Base-by-base conservation (phyloP, 371 early-diverging fungal species). In the Mucor plumbeus region DNA sequence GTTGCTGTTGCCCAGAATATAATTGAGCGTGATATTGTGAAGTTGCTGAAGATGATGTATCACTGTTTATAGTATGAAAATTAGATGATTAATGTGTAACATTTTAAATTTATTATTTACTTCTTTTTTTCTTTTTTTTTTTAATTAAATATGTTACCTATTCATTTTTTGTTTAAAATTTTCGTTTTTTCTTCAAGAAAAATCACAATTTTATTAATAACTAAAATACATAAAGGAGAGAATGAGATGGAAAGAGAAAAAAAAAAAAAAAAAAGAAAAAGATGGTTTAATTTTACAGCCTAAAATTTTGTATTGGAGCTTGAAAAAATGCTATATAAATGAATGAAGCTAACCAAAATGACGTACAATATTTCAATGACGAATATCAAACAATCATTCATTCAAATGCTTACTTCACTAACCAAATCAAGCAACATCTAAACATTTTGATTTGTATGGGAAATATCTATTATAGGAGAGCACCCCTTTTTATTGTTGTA, bases 1-100 rank as follows among this genome's bases (percentile, higher is more conserved):
- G 55, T 39, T 78, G 72, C 64, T 79, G 72, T 38, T 78, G 79
- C 1, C 74, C 78, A 13, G 80, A 80, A 65, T 72, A 80, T 13
- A 80, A 63, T 36, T 78, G 80, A 36, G 84, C 84, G 66, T 84
- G 82, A 61, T 84, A 81, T 59, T 84, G 72, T n/a, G 76, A 72
- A 17, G 77, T 82, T 7, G 79, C 76, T 19, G 74, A 73, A 44
- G 61, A 56, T 9, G 67, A 67, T 36, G 55, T 61, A 62, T 67
- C 68, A 67, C 67, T 67, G n/a, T 57, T 57, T 38, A 19, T 19
- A 58, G 11, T 14, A 41, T 34, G 34, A 31, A 53, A 53, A 10
- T 53, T 53, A 53, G 53, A 53, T 53, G 53, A 31, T 56, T 56
- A 34, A 36, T 53, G 53, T 53, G 53, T 53, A 53, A 53, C 53